Evolutionary conservation across 1,139 yeast genomes (phyloP), one percentile per base, ranked within the genome.

Genomic region (Saccharomyces uvarum): DNA sequence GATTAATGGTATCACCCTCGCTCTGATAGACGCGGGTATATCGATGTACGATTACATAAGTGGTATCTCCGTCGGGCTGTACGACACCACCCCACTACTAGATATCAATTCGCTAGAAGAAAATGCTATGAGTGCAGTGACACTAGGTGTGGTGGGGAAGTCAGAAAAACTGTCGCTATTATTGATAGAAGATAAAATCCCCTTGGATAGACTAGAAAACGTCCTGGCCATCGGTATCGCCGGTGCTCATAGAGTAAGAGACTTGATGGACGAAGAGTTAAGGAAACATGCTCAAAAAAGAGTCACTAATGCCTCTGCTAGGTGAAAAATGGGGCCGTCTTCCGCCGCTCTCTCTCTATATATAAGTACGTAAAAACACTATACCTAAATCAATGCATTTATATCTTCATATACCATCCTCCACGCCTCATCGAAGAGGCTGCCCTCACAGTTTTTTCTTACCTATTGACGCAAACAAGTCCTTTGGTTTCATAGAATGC

Each of bases 1-100:
- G 64, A 77, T 89, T 51, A 93, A 95, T 68, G 89, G 97, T n/a
- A 81, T 88, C 52, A 88, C 97, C 0, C 74, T 93, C 61, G 98
- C 97, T 0, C 75, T 93, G 51, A 83, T 93, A 49, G 98, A 95
- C 72, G 97, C 98, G 1, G 99, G 99, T 49, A 84, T 93, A 48
- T 88, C 97, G 16, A 86, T 93, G 88, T 86, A 86, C 66, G 98
- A 93, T 68, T 91, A 88, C 67, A 86, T 93, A 13, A 80, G 90
- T 52, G 84, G 96, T 2, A 79, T 89, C 38, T 79, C 86, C 38
- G 88, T 91, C 6, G 98, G 97, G 0, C 72, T 88, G 44, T 85
- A 83, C 65, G 93, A 86, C 62, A 81, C 80, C 56, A 79, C 82
- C 13, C 90, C 96, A 13, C 73, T 93, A 57, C 74, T 93, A 55